Evolutionary conservation across 805 yeast genomes (phyloP).

Genomic region (Spathaspora gorwiae): DNA sequence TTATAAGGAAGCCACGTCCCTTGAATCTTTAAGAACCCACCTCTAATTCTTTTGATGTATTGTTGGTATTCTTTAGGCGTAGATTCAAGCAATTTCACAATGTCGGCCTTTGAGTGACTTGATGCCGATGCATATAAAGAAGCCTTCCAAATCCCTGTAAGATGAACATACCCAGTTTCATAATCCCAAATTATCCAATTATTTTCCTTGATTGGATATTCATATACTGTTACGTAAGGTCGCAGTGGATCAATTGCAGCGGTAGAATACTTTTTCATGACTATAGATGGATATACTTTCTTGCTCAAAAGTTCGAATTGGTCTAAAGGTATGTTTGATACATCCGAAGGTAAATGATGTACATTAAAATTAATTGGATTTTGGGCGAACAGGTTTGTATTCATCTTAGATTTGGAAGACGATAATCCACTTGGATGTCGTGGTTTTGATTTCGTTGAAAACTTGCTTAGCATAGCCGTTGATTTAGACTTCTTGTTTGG

Average conservation of each 20-base stretch:
- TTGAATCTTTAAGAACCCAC: constrained; percentile 88
- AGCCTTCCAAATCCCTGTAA: constrained; percentile 84
- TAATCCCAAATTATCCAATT: constrained; percentile 79
- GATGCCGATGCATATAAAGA: constrained; percentile 16
- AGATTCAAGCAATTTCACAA: constrained; percentile 63
- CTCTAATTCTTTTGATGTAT: constrained; percentile 69
- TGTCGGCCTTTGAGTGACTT: constrained; percentile 57
- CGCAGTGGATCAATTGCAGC: constrained; percentile 60
- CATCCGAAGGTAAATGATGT: constrained; percentile 4
- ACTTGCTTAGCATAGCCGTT: neutral
- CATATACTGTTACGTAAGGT: constrained; percentile 64
- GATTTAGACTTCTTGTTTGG: neutral
- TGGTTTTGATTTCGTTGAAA: neutral
- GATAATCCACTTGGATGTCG: neutral
- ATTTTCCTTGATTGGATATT: constrained; percentile 62
- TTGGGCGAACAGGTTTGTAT: neutral
- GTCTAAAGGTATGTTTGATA: constrained; percentile 4
- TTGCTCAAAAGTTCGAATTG: constrained; percentile 4
- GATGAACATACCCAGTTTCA: constrained; percentile 77
- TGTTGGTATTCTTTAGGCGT: constrained; percentile 59
- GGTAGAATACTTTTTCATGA: constrained; percentile 58
- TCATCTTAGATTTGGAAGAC: neutral
- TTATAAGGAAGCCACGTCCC: constrained; percentile 88
- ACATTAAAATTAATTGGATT: constrained; percentile 11
- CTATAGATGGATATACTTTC: constrained; percentile 16